Conservation (phyloP, 2,329 filamentous ascomycete species). For the Apiospora sp. region DNA sequence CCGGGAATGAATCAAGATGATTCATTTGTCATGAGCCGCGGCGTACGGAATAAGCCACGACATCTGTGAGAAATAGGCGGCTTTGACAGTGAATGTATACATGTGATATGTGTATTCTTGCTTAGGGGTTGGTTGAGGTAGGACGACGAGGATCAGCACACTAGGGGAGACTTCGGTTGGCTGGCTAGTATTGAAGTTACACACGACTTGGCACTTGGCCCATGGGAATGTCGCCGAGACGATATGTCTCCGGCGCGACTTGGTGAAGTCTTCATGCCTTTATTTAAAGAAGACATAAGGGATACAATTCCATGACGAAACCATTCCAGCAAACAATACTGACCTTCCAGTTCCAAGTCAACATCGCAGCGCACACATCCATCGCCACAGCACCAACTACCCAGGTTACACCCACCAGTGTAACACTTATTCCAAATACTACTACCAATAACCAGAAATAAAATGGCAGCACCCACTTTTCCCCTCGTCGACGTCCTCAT, state of each 20-base stretch:
- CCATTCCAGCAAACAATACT: neutral
- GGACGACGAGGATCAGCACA: neutral
- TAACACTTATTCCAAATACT: neutral
- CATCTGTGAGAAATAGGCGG: neutral
- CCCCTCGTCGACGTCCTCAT: slow-evolving; percentile 21
- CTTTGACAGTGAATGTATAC: too few species aligned
- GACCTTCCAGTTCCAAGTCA: neutral
- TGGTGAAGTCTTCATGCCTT: neutral
- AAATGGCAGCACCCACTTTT: too few species aligned
- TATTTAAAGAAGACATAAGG: neutral
- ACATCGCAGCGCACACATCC: neutral
- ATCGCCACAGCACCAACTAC: too few species aligned
- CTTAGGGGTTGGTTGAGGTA: neutral
- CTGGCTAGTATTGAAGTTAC: neutral
- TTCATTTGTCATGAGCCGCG: neutral
- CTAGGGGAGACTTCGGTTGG: neutral
- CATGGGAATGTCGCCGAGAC: neutral
- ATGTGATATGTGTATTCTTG: too few species aligned
- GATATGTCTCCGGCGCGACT: neutral
- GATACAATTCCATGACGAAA: neutral
- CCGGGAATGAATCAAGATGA: neutral
- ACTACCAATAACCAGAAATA: too few species aligned
- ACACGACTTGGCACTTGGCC: neutral
- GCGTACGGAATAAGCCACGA: neutral
- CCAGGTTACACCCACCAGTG: too few species aligned